phyloP scores from a whole-genome alignment of 441 rosid species.

The Croton laevigatus region DNA sequence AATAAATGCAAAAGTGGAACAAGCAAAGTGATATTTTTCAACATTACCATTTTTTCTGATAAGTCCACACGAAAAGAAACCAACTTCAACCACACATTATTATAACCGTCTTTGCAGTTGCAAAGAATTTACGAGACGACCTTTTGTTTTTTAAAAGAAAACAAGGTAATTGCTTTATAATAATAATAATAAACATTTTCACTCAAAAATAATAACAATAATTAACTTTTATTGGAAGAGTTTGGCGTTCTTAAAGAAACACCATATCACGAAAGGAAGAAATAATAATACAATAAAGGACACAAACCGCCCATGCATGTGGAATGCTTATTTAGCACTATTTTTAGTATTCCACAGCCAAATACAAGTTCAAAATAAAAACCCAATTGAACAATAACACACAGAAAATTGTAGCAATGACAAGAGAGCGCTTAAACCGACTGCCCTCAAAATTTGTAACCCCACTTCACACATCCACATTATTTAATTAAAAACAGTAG shows the following conservation, averaged over 20 bases:
- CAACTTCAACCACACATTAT: too few relatives aligned
- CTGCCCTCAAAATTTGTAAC: not conserved
- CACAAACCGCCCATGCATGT: not conserved
- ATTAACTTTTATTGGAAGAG: too few relatives aligned
- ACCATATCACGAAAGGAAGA: too few relatives aligned
- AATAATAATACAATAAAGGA: too few relatives aligned
- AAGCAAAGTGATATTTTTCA: not conserved
- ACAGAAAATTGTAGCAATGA: not conserved
- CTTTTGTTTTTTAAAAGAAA: too few relatives aligned
- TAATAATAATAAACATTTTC: too few relatives aligned
- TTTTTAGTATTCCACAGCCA: not conserved
- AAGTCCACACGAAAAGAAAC: too few relatives aligned
- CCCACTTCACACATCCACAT: not conserved
- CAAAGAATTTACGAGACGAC: too few relatives aligned
- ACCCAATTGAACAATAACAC: not conserved
- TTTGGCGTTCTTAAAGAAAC: not conserved
- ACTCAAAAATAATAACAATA: too few relatives aligned
- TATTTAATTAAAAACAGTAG: not conserved
- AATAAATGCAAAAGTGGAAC: not conserved
- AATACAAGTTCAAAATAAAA: not conserved
- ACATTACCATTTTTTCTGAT: not conserved
- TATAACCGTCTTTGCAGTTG: too few relatives aligned
- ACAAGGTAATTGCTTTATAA: too few relatives aligned
- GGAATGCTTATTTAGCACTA: not conserved
- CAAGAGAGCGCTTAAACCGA: too few relatives aligned